Evolutionary conservation across 306 rosid species (phyloP), one percentile per base, ranked within the genome.

Genomic region (Hippophae tibetana): DNA sequence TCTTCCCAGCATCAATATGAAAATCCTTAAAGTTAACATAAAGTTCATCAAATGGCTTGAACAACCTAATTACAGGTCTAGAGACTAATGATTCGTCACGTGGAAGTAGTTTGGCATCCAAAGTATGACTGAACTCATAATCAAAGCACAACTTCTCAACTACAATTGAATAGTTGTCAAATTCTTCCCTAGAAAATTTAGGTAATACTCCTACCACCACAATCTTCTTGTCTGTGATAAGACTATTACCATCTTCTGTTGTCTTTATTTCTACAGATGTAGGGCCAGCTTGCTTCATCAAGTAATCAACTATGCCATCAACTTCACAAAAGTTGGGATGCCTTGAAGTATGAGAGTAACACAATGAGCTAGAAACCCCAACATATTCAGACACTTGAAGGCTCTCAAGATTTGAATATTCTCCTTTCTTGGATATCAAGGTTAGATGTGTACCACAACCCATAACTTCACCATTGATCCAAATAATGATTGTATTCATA

Each of bases 211-310:
- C 18, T 18, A 18, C 18, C 18, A 18, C 18, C 18, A 18, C 18
- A 18, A 18, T 18, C 18, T 18, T 18, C 18, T 18, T 18, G 18
- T 18, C 18, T 18, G 76, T 80, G 64, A 88, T 42, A 41, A 92
- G 57, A 54, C 64, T 70, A 48, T 50, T 63, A 49, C 89, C 95
- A 41, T 73, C 96, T 23, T 85, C 96, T 3, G 43, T 81, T 45
- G 93, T 79, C 70, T 80, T 85, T 46, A 88, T 59, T 75, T 85
- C 96, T 40, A 61, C 69, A 23, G 96, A 80, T 25, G 93, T 75
- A 50, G 99, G 99, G 47, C 99, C 99, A 45, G 78, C 78, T 54
- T 88, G 96, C 60, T 78, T 88, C 88, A 85, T 85, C 74, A 92
- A 47, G 62, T 92, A 85, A 13, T 74, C 79, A 47, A 88, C 86